Evolutionary conservation across 2,329 filamentous ascomycete species (phyloP).

Genomic region (Stagonosporopsis rhizophila): DNA sequence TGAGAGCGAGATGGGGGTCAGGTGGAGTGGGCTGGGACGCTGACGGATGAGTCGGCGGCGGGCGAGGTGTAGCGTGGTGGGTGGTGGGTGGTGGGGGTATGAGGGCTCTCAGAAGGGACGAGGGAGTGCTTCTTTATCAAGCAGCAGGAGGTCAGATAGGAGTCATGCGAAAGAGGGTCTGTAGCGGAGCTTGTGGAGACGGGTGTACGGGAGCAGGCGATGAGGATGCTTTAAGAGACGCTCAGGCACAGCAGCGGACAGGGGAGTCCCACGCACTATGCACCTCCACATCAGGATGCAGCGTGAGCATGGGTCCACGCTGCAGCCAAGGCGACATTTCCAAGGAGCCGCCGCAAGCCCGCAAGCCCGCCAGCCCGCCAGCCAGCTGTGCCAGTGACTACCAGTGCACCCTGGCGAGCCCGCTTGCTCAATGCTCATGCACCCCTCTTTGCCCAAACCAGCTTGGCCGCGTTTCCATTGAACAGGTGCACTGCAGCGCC

Average conservation of each 20-base stretch:
- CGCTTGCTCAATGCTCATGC: too few species aligned
- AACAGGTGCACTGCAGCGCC: constrained; percentile 29
- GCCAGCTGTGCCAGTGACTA: too few species aligned
- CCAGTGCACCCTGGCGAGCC: too few species aligned
- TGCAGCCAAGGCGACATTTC: constrained; percentile 30
- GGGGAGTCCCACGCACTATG: constrained; percentile 29
- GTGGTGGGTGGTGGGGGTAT: too few species aligned
- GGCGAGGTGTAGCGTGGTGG: constrained; percentile 4
- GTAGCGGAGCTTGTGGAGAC: constrained; percentile 38
- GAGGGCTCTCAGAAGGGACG: constrained; percentile 2
- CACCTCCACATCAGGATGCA: constrained; percentile 9
- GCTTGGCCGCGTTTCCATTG: constrained; percentile 21
- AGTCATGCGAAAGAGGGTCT: constrained; percentile 30
- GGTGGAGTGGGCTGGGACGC: constrained; percentile 9
- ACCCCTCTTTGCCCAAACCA: constrained; percentile 25
- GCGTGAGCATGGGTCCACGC: constrained; percentile 18
- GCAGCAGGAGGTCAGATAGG: constrained; percentile 18
- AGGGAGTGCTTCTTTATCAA: constrained; percentile 10
- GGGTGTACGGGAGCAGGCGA: constrained; percentile 32
- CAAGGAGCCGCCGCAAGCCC: constrained; percentile 27
- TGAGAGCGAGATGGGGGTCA: not conserved
- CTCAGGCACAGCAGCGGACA: constrained; percentile 35
- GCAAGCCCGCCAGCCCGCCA: too few species aligned
- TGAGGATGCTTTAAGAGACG: constrained; percentile 36
- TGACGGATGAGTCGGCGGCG: constrained; percentile 9